Conservation (phyloP, 768 basidiomycete genomes). For the Mycena rosella region DNA sequence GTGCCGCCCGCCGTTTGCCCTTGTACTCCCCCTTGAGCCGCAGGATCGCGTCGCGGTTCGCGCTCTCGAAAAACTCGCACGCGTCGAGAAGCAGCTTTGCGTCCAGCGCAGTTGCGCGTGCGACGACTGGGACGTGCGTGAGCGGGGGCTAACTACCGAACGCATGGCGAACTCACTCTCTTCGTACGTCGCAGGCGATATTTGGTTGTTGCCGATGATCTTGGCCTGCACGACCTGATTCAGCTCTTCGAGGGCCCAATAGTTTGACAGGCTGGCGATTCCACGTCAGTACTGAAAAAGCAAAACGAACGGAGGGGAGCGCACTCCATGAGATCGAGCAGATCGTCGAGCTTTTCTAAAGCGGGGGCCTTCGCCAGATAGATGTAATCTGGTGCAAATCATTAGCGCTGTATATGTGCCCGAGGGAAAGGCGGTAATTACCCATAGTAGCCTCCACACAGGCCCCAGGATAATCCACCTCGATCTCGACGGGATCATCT, state of each 20-base stretch:
- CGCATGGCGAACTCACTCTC: conserved; percentile 14
- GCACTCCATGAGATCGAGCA: conserved; percentile 37
- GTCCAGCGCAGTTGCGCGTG: conserved; percentile 34
- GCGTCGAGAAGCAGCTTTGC: conserved; percentile 36
- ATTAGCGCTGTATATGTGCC: not conserved
- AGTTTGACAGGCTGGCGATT: conserved; percentile 32
- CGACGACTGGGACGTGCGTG: conserved; percentile 23
- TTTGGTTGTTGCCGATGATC: conserved; percentile 37
- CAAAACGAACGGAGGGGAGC: not conserved
- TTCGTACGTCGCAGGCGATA: conserved; percentile 37
- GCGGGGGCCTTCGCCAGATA: conserved; percentile 30
- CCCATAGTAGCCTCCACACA: conserved; percentile 34
- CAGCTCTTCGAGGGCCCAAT: conserved; percentile 36
- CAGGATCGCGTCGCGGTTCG: conserved; percentile 36
- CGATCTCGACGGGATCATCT: conserved; percentile 36
- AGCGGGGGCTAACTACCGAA: no score
- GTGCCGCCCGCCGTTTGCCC: conserved; percentile 28
- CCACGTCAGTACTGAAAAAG: not conserved
- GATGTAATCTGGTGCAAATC: conserved; percentile 27
- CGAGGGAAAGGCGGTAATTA: conserved; percentile 6
- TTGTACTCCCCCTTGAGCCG: conserved; percentile 33
- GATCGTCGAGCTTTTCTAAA: conserved; percentile 32
- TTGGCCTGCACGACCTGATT: conserved; percentile 35
- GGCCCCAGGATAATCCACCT: conserved; percentile 35
- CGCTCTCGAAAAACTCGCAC: conserved; percentile 35